Evolutionary conservation across 805 yeast genomes (phyloP), one percentile per base, ranked within the genome.

Genomic region (Zygoascus tannicola): DNA sequence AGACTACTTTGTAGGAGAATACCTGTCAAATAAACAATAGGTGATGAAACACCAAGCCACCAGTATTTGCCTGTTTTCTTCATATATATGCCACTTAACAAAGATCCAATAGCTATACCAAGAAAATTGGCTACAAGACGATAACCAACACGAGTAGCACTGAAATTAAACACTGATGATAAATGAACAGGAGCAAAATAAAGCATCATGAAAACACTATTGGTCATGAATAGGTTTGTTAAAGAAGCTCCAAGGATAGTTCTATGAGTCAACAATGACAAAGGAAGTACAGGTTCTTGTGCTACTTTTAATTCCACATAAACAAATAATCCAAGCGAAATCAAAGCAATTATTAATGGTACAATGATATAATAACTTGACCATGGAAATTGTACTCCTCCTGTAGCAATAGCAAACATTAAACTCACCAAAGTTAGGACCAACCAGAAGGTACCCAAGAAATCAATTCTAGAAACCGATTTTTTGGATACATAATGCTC

Each of bases 151-250:
- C 75, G 64, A 4, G 81, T 72, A 2, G 85, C 74, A 2, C 74
- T 56, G 32, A 75, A 58, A 12, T 69, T 70, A 48, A 71, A 57
- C 2, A 77, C 83, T 0, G 83, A 63, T 14, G 74, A 64, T 59
- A 74, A 78, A 55, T 70, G 82, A 16, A 85, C 69, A 1, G 95
- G 95, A 2, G 79, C 69, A 60, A 79, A 85, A 63, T 71, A 85
- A 44, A 85, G 57, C 50, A 71, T 69, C 1, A 86, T 66, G 57
- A 74, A 82, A 15, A 74, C 71, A 1, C 77, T 70, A 82, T 84
- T 83, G 4, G 85, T 76, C 59, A 72, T 68, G 52, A 82, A 78
- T 76, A 84, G 77, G 59, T 80, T 80, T 36, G 81, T 71, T 44
- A 83, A 63, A 0, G 86, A 78, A 0, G 85, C 77, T 7, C 80